Base-by-base conservation (phyloP, 2,329 filamentous ascomycete genomes). In the Colletotrichum sp. region DNA sequence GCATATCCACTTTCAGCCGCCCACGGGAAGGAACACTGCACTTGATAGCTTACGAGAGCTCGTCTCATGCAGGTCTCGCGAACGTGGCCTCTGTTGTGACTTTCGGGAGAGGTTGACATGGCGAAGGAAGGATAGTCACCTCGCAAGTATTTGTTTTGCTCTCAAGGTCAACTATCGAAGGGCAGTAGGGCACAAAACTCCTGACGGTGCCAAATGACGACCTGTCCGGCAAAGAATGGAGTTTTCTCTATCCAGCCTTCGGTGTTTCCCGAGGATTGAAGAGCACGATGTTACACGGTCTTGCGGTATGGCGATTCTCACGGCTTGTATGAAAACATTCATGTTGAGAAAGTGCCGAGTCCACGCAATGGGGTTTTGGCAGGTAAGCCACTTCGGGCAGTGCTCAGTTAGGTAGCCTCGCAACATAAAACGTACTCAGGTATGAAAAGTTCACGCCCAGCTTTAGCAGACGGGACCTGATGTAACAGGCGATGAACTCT, bases 71-170 rank as follows among this genome's bases (percentile, higher is more conserved):
- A 25, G 48, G n/a, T 25, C 0, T 55, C 11, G 48, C 16, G 2
- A 55, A 55, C 11, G 8, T 55, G 8, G 16, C 48, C 13, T n/a
- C n/a, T 12, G 48, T 11, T 0, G 8, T 19, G 1, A 13, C 13
- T 9, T 55, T 25, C 25, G n/a, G 8, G 0, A 55, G 0, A 25
- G 48, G 1, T 25, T 55, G 48, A 55, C n/a, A 55, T 55, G n/a
- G 0, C 3, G 1, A 7, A n/a, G 0, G 19, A 1, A 25, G n/a
- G n/a, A 55, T 0, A 55, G 0, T 55, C 25, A 3, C 48, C 16
- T 25, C 48, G 8, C 0, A 25, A 55, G 16, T 55, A 19, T 3
- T n/a, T 3, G 8, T 6, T 55, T 55, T 55, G 48, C 48, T 55
- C 48, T 7, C 0, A 4, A n/a, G 16, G 48, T 55, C 3, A 55